Conservation (phyloP, 2,329 filamentous ascomycete genomes). For the Colletotrichum eleusines region DNA sequence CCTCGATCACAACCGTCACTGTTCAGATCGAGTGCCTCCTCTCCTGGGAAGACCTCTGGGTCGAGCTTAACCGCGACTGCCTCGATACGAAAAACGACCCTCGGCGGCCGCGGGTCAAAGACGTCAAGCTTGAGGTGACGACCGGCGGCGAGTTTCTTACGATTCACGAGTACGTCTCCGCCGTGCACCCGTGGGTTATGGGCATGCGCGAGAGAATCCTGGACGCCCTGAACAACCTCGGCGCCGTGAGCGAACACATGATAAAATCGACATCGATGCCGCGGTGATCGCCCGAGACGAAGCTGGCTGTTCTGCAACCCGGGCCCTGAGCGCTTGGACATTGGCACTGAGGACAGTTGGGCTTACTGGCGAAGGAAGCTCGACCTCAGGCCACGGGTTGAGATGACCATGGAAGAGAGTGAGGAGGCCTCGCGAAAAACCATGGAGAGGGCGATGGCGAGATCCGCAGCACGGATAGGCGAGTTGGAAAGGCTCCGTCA, state of each 20-base stretch:
- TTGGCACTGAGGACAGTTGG: too few species aligned
- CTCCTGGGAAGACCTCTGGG: not conserved
- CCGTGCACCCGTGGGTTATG: constrained; percentile 44
- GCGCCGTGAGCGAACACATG: too few species aligned
- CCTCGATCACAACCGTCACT: constrained; percentile 12
- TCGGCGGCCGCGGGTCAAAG: constrained; percentile 15
- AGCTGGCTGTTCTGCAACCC: not conserved
- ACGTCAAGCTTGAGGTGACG: constrained; percentile 35
- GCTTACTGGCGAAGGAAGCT: too few species aligned
- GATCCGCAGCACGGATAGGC: constrained; percentile 2
- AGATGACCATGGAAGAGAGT: too few species aligned
- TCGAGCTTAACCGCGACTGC: not conserved
- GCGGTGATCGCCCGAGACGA: not conserved
- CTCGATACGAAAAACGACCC: constrained; percentile 4
- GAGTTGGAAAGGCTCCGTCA: constrained; percentile 28
- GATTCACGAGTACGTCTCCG: constrained; percentile 44
- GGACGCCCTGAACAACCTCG: not conserved
- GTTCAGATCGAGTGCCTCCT: constrained; percentile 18
- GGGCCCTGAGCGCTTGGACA: too few species aligned
- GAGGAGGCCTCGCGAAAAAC: too few species aligned
- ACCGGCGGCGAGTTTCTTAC: constrained; percentile 42
- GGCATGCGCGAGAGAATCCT: constrained; percentile 23
- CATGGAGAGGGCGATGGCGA: not conserved
- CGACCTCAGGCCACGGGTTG: too few species aligned
- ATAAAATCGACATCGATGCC: too few species aligned